phyloP scores from a whole-genome alignment of 1,139 yeast genomes.

The Hanseniaspora uvarum region DNA sequence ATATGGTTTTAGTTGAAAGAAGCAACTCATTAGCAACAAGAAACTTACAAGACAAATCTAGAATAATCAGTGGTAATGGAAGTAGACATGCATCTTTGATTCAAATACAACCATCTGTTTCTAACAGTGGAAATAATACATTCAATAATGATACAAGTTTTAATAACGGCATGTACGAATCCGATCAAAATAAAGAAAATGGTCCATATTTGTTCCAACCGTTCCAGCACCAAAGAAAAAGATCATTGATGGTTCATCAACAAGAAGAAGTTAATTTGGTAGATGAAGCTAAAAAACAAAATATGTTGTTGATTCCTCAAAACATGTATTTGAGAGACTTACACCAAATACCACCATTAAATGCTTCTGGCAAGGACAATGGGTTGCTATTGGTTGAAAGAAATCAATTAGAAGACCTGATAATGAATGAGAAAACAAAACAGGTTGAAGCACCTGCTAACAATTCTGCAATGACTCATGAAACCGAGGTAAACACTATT shows the following conservation, averaged over 20 bases:
- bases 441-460: neutral
- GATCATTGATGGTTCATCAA: neutral
- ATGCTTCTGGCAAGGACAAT: conserved; percentile 31
- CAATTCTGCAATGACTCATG: conserved; percentile 7
- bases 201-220: conserved; percentile 10
- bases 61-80: conserved; percentile 8
- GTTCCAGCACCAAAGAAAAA: conserved; percentile 11
- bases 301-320: conserved; percentile 22
- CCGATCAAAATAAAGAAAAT: neutral
- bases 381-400: conserved; percentile 40
- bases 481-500: conserved; percentile 48
- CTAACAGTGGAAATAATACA: conserved; percentile 16
- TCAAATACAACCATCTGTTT: conserved; percentile 19
- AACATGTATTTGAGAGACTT: conserved; percentile 34
- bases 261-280: conserved; percentile 6
- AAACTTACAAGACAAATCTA: neutral
- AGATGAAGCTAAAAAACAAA: conserved; percentile 13
- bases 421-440: conserved; percentile 1
- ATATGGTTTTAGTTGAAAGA: conserved; percentile 16
- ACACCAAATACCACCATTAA: conserved; percentile 8
- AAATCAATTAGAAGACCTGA: conserved; percentile 31
- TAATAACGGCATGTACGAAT: neutral
- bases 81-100: conserved; percentile 16
- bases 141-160: neutral
- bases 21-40: neutral